Conservation (phyloP, 2,329 filamentous ascomycete species). For the Xylariales sp. region DNA sequence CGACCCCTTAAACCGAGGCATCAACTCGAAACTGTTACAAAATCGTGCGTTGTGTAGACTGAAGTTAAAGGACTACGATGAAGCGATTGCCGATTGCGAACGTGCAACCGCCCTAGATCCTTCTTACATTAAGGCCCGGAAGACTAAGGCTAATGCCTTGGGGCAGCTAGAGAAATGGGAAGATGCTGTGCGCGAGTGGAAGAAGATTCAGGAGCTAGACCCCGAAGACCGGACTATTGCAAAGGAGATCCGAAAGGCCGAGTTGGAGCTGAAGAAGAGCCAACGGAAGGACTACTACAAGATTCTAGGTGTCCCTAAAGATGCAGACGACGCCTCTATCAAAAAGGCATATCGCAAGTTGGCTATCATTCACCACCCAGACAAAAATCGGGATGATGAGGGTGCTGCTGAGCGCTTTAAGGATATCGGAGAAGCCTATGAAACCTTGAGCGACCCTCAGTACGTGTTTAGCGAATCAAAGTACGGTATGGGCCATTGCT, state of each 20-base stretch:
- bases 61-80: slow-evolving; percentile 84
- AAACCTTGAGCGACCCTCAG: slow-evolving; percentile 93
- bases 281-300: slow-evolving; percentile 99
- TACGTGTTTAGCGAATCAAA: slow-evolving; percentile 61
- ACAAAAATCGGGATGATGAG: slow-evolving; percentile 93
- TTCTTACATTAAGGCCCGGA: slow-evolving; percentile 87
- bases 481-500: slow-evolving; percentile 46
- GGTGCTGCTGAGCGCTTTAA: slow-evolving; percentile 93
- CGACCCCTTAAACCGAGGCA: slow-evolving; percentile 88
- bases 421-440: slow-evolving; percentile 96
- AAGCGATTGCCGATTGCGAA: slow-evolving; percentile 87
- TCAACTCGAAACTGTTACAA: slow-evolving; percentile 93
- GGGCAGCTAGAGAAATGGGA: slow-evolving; percentile 92
- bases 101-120: slow-evolving; percentile 85
- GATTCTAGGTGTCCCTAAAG: slow-evolving; percentile 89
- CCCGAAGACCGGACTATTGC: slow-evolving; percentile 82
- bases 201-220: slow-evolving; percentile 83
- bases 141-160: slow-evolving; percentile 91
- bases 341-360: slow-evolving; percentile 98
- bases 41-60: slow-evolving; percentile 90
- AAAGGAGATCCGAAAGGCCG: slow-evolving; percentile 88
- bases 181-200: slow-evolving; percentile 88
- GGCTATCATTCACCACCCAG: slow-evolving; percentile 93
- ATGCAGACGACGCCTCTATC: slow-evolving; percentile 84
- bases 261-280: slow-evolving; percentile 97